Evolutionary conservation across 2,329 filamentous ascomycete species (phyloP).

Genomic region (Aspergillus niger): DNA sequence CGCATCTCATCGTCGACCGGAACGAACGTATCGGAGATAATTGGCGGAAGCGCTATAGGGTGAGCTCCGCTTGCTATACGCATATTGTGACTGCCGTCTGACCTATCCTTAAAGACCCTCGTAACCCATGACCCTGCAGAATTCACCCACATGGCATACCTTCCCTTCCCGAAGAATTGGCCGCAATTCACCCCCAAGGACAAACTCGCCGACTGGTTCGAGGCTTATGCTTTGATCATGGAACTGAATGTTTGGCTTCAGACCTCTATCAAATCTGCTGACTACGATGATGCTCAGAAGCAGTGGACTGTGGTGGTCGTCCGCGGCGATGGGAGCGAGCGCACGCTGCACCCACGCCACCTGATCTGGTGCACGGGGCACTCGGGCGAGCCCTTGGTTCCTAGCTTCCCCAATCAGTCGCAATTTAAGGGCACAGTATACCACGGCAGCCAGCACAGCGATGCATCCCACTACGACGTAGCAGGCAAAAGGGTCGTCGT

Average conservation of each 20-base stretch:
- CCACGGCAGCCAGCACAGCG: constrained; percentile 48
- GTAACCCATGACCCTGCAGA: constrained; percentile 46
- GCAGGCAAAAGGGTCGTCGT: constrained; percentile 51
- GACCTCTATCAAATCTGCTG: constrained; percentile 42
- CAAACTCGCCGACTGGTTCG: constrained; percentile 53
- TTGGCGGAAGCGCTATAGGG: constrained; percentile 54
- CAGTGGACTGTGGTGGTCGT: constrained; percentile 44
- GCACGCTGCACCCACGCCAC: constrained; percentile 44
- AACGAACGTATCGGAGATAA: constrained; percentile 52
- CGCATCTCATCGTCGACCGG: constrained; percentile 49
- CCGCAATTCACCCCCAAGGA: constrained; percentile 50
- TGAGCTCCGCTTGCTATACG: constrained; percentile 13
- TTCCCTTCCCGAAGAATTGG: constrained; percentile 47
- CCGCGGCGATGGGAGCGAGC: constrained; percentile 29
- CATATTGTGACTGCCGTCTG: neutral
- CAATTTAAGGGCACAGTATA: constrained; percentile 48
- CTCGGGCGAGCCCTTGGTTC: constrained; percentile 45
- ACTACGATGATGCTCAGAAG: constrained; percentile 41
- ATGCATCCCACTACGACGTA: constrained; percentile 40
- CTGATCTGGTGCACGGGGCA: constrained; percentile 54
- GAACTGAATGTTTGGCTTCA: constrained; percentile 51
- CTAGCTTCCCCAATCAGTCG: constrained; percentile 43
- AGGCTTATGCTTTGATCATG: constrained; percentile 52
- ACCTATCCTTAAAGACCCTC: constrained; percentile 30
- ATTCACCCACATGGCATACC: constrained; percentile 41